Evolutionary conservation across 148 eudicot species (phyloP).

Genomic region (Nepenthes mirabilis): DNA sequence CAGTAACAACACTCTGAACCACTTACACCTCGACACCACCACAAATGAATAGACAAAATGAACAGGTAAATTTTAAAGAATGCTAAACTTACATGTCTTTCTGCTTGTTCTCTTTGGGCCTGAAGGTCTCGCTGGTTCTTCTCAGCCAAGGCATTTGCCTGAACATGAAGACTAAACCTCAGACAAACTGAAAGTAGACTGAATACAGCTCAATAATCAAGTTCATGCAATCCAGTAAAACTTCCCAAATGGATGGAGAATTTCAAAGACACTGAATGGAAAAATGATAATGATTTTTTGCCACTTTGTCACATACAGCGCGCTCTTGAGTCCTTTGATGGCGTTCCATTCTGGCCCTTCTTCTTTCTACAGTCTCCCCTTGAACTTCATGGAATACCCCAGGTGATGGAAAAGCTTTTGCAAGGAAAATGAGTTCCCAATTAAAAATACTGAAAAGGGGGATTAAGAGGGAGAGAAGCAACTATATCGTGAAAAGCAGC

Average conservation of each 20-base stretch:
- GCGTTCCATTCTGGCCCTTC: constrained; percentile 40
- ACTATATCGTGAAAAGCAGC: neutral
- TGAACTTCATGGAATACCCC: constrained; percentile 25
- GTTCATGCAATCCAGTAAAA: neutral
- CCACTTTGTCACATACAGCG: constrained; percentile 22
- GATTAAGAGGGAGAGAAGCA: neutral
- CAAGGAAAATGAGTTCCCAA: constrained; percentile 7
- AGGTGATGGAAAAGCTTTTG: constrained; percentile 29
- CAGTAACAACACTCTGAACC: too few species aligned
- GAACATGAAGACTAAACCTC: constrained; percentile 4
- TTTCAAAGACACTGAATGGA: neutral
- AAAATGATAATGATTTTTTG: neutral
- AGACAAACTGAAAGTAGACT: neutral
- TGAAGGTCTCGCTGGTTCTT: constrained; percentile 35
- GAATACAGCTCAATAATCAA: neutral
- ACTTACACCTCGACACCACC: neutral
- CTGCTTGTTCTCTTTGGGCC: constrained; percentile 36
- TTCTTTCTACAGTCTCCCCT: constrained; percentile 34
- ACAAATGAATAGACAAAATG: neutral
- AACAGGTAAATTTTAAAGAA: neutral
- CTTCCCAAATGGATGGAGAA: neutral
- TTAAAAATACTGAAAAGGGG: neutral
- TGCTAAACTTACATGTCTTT: constrained; percentile 26
- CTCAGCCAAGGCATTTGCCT: constrained; percentile 43
- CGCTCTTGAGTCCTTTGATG: constrained; percentile 43